Evolutionary conservation across 441 rosid species (phyloP).

Genomic region (Lepidium campestre): DNA sequence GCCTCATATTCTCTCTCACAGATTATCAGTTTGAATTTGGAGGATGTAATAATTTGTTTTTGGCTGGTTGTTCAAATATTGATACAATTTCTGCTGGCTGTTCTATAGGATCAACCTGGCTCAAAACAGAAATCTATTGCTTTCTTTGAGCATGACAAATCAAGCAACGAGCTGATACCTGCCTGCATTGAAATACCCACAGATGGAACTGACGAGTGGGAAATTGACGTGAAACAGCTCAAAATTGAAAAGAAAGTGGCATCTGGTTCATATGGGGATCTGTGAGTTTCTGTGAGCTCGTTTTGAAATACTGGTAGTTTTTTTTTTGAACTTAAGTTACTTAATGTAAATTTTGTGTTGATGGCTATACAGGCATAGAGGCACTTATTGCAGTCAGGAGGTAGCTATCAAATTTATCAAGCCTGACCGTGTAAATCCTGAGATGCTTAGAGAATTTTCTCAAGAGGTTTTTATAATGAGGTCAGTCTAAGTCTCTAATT

Average conservation of each 20-base stretch:
- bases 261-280: constrained; percentile 87
- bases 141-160: constrained; percentile 37
- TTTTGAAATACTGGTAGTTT: not conserved
- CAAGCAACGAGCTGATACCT: constrained; percentile 40
- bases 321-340: not conserved
- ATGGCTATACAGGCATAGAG: constrained; percentile 62
- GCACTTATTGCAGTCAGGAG: constrained; percentile 86
- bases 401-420: constrained; percentile 89
- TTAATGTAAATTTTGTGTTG: not conserved
- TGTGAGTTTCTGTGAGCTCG: constrained; percentile 50
- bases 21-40: not conserved
- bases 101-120: constrained; percentile 52
- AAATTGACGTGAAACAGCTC: constrained; percentile 69
- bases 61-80: constrained; percentile 10
- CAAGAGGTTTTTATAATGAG: constrained; percentile 96
- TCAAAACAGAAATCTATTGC: constrained; percentile 41
- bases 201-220: constrained; percentile 96
- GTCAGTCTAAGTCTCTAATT: constrained; percentile 34
- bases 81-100: constrained; percentile 2
- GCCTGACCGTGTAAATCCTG: constrained; percentile 64
- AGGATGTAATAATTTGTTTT: not conserved
- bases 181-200: constrained; percentile 72
- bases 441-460: constrained; percentile 76
- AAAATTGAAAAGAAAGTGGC: constrained; percentile 71
- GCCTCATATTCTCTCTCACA: not conserved